Base-by-base conservation (phyloP, 768 basidiomycete genomes). In the Pulveroboletus frians region DNA sequence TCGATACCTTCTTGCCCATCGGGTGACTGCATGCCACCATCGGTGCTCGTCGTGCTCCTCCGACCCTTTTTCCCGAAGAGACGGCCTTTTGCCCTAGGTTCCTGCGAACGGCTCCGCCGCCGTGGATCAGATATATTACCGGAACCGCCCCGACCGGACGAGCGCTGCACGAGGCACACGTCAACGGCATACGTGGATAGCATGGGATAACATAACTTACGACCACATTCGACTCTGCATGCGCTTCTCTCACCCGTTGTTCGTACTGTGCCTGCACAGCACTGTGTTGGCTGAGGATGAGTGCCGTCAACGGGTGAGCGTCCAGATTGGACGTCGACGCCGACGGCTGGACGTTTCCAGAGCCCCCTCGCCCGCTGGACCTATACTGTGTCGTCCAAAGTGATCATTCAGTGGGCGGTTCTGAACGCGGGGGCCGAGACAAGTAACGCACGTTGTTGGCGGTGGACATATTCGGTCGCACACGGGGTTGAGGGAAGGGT, bases 61-160 rank as follows among this genome's bases (percentile, higher is more conserved):
- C 56, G 53, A 7, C 54, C 52, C 43, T 61, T 65, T 17, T 9
- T 51, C 2, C 47, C 43, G 27, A 61, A 56, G 44, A 59, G 42
- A 7, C 30, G 39, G 8, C 9, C 42, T 26, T 48, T 62, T 0
- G 51, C 10, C 7, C 17, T 23, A n/a, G 18, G 11, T 1, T 47
- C 54, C 3, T 53, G 59, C 1, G 56, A 54, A 11, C 29, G 39
- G 9, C 43, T 50, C 10, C 53, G 54, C 10, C 44, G 51, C 29
- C 36, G 53, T 17, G 18, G 9, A 23, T 51, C 39, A 4, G 47
- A 54, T 45, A 65, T 65, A n/a, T 65, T 65, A 13, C 63, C 63
- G 2, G 53, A 54, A 3, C 63, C 63, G 3, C 63, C 63, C 10
- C 64, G 56, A 13, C 63, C 63, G 1, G 56, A 66, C 26, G 64